Evolutionary conservation across 2,329 filamentous ascomycete species (phyloP), one percentile per base, ranked within the genome.

Genomic region (Hypoxylon sp.): DNA sequence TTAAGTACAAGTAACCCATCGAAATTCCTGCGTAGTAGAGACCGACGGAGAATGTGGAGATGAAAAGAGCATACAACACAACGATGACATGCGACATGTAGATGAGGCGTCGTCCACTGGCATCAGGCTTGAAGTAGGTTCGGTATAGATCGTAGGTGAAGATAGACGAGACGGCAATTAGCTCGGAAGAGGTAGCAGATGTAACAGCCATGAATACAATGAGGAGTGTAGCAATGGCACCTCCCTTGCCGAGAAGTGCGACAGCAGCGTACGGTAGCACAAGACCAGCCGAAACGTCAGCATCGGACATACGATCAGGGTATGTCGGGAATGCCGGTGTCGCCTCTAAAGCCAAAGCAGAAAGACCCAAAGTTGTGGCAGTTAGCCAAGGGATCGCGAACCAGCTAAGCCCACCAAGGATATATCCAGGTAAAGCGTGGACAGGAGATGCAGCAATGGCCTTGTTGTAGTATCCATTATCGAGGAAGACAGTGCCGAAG

Each of bases 181-280:
- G 75, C 68, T 96, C 89, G 0, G 90, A 87, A 1, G 88, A 92
- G 57, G 88, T 89, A 0, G 91, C 89, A 1, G 85, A 90, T 0
- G 91, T 96, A 15, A 96, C 91, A 15, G 92, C 91, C 85, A 96
- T 90, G 76, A 96, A 95, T 44, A 95, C 81, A 58, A 96, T 84
- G 7, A 96, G 74, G 1, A 95, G 79, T 0, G 89, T 91, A 0
- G 84, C 89, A 1, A 86, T 83, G 1, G 91, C 91, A 37, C 91
- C 91, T 2, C 90, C 89, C 61, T 86, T 86, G 1, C 91, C 92
- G 5, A 96, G 80, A 6, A 97, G 73, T 0, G 89, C 90, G 3
- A 95, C 89, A 0, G 92, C 89, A 1, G 90, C 91, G 50, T 92
- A 91, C 0, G 91, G 92, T 1, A 96, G 78, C 1, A 93, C 91